These are phyloP conservation scores for Lactarius deliciosus DNA, from an alignment of 768 basidiomycete species.

Conservation along the genomic window DNA sequence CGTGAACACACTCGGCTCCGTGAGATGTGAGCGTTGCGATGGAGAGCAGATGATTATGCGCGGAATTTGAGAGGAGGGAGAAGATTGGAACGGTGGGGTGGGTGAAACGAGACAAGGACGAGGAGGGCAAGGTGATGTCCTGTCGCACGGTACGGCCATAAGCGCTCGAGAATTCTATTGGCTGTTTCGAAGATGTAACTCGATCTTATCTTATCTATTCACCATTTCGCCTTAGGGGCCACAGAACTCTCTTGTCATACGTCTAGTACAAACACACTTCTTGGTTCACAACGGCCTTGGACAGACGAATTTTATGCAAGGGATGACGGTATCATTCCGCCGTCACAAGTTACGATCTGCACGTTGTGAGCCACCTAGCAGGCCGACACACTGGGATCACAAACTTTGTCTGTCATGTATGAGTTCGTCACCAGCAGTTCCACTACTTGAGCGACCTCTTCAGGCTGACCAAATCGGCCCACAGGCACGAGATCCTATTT, in stretches of 20 bases:
- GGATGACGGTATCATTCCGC: conserved; percentile 28
- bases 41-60: not conserved
- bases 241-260: not conserved
- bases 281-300: not conserved
- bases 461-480: conserved; percentile 49
- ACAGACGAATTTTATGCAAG: conserved; percentile 13
- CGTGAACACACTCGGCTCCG: not conserved
- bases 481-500: conserved; percentile 48
- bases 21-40: not conserved
- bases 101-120: conserved; percentile 25
- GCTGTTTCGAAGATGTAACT: not conserved
- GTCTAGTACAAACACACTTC: not conserved
- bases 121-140: conserved; percentile 22
- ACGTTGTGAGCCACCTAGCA: not conserved
- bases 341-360: conserved; percentile 29
- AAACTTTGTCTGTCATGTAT: conserved; percentile 59
- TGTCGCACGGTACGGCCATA: conserved; percentile 22
- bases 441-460: conserved; percentile 53
- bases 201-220: conserved; percentile 25
- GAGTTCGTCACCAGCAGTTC: conserved; percentile 49
- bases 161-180: conserved; percentile 16
- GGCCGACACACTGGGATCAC: conserved; percentile 5
- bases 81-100: conserved; percentile 8
- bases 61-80: conserved; percentile 12
- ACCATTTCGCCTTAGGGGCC: not conserved